Conservation (phyloP, 768 basidiomycete species). For the Vararia minispora region DNA sequence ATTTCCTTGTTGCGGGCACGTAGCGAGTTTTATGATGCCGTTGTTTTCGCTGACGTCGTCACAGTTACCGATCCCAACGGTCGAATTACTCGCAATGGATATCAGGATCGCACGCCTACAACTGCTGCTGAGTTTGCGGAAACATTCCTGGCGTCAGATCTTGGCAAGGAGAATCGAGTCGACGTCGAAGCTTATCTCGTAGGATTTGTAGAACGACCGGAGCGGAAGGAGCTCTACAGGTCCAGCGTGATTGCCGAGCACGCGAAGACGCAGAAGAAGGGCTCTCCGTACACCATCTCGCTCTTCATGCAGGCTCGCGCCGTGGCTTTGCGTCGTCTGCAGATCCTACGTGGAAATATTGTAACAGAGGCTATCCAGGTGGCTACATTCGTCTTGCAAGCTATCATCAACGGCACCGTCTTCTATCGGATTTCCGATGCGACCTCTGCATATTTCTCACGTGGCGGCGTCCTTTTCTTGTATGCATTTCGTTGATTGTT, state of each 20-base stretch:
- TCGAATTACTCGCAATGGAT: conserved; percentile 36
- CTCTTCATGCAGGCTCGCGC: conserved; percentile 26
- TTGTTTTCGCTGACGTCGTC: no score
- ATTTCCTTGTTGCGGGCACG: conserved; percentile 40
- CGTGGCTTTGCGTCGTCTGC: conserved; percentile 24
- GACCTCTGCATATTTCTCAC: conserved; percentile 60
- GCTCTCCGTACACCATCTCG: conserved; percentile 26
- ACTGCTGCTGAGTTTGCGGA: conserved; percentile 46
- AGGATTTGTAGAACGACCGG: conserved; percentile 33
- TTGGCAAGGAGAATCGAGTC: conserved; percentile 29
- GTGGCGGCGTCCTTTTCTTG: conserved; percentile 74
- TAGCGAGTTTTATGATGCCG: background rate
- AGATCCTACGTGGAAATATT: conserved; percentile 23
- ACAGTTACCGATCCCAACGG: conserved; percentile 49
- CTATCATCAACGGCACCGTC: conserved; percentile 48
- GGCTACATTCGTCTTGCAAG: conserved; percentile 41
- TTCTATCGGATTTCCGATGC: conserved; percentile 45
- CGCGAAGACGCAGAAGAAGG: conserved; percentile 30
- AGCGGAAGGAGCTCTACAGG: conserved; percentile 32
- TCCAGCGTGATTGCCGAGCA: conserved; percentile 40
- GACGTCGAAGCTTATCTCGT: conserved; percentile 36
- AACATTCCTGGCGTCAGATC: conserved; percentile 23
- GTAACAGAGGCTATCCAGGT: conserved; percentile 20
- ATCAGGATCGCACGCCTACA: conserved; percentile 31
- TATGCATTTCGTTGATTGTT: conserved; percentile 20